These are phyloP conservation scores for Rhodotorula sp. DNA, from an alignment of 1,284 basidiomycete species.

Conservation along the genomic window DNA sequence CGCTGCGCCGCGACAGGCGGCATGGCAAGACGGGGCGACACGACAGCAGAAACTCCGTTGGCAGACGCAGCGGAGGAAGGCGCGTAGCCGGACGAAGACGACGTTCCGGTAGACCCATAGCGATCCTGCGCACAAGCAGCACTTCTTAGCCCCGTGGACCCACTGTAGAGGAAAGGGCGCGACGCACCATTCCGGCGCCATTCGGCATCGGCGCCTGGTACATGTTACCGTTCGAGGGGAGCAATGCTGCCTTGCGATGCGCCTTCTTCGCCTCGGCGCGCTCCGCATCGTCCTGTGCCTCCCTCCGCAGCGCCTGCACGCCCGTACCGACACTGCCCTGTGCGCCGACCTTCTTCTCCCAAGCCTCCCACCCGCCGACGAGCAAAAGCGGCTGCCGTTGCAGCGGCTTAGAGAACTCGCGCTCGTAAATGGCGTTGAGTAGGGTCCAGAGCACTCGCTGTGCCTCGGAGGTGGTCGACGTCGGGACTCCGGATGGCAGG, in stretches of 20 bases:
- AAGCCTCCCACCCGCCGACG: constrained; percentile 80
- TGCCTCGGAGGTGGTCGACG: constrained; percentile 22
- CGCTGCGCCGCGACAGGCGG: constrained; percentile 41
- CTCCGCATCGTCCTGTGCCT: constrained; percentile 20
- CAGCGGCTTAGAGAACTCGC: constrained; percentile 69
- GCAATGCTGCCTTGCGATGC: constrained; percentile 26
- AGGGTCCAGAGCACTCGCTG: constrained; percentile 51
- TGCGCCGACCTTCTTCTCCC: constrained; percentile 68
- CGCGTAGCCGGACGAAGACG: background rate
- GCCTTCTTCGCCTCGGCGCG: constrained; percentile 30
- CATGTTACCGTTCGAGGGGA: constrained; percentile 1
- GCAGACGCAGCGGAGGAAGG: background rate
- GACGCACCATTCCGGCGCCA: background rate
- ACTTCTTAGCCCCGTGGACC: accelerated
- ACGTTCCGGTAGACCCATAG: background rate
- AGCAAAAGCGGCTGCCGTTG: constrained; percentile 79
- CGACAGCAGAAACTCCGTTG: background rate
- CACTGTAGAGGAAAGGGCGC: background rate
- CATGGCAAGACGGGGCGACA: constrained; percentile 37
- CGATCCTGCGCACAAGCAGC: background rate
- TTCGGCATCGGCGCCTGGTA: constrained; percentile 2
- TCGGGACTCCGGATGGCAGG: constrained; percentile 50
- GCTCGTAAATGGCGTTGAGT: constrained; percentile 69
- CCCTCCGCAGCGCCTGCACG: constrained; percentile 48
- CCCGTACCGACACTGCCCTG: constrained; percentile 55